A percentile compares a stretch with the other conserved stretches of the same genome.
phyloP scores from a whole-genome alignment of 768 basidiomycete genomes.

The Boletales sp. region DNA sequence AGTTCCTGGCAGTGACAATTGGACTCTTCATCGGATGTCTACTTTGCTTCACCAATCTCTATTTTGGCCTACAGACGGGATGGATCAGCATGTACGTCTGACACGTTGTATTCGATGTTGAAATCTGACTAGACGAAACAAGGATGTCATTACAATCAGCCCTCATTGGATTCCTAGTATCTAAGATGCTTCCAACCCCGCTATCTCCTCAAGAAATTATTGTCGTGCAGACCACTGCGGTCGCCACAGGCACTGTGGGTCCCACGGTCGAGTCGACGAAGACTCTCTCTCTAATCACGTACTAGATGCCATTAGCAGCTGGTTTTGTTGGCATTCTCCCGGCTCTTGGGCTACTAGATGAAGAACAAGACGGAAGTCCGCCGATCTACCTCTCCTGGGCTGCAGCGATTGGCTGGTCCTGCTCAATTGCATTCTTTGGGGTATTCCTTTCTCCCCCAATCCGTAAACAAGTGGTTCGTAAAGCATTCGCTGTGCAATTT shows the following conservation, averaged over 20 bases:
- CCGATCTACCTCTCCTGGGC: slow-evolving; percentile 75
- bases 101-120: neutral
- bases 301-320: slow-evolving; percentile 78
- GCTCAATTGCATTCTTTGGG: slow-evolving; percentile 93
- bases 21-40: slow-evolving; percentile 84
- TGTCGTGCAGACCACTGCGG: slow-evolving; percentile 92
- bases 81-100: slow-evolving; percentile 79
- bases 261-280: neutral
- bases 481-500: neutral
- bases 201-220: slow-evolving; percentile 92
- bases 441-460: slow-evolving; percentile 97
- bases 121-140: slow-evolving; percentile 2
- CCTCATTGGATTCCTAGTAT: slow-evolving; percentile 85
- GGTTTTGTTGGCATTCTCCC: slow-evolving; percentile 93
- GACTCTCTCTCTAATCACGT: neutral
- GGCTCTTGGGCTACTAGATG: slow-evolving; percentile 75
- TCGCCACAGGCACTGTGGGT: slow-evolving; percentile 75
- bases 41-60: slow-evolving; percentile 90
- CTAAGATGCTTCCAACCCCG: slow-evolving; percentile 65
- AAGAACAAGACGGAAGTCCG: slow-evolving; percentile 68
- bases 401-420: slow-evolving; percentile 80
- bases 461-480: slow-evolving; percentile 85
- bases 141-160: slow-evolving; percentile 98
- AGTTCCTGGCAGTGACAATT: slow-evolving; percentile 59
- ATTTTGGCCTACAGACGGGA: slow-evolving; percentile 83